Evolutionary conservation across 2,329 filamentous ascomycete species (phyloP).

Genomic region (Fusarium brevicatenulatum): DNA sequence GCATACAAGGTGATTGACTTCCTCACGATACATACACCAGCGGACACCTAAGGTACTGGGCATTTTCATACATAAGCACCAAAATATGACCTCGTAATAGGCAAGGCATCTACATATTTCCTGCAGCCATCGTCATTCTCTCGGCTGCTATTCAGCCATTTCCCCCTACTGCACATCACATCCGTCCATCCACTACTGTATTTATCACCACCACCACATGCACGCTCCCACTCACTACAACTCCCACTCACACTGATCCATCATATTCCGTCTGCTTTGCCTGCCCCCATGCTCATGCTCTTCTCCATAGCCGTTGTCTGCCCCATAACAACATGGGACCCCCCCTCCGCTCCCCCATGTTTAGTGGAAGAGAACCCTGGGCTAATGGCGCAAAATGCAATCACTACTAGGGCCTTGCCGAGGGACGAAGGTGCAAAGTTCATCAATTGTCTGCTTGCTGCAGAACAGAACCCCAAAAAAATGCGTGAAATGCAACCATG

Average conservation of each 20-base stretch:
- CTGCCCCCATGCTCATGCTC: constrained; percentile 23
- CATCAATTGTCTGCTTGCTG: neutral
- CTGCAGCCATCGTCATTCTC: constrained; percentile 19
- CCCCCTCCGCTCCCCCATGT: constrained; percentile 13
- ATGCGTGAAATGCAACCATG: constrained; percentile 41
- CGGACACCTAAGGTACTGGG: neutral
- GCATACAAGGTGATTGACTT: neutral
- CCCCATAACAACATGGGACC: constrained; percentile 29
- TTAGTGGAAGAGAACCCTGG: constrained; percentile 21
- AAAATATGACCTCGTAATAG: constrained; percentile 18
- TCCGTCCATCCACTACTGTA: constrained; percentile 1
- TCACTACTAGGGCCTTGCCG: constrained; percentile 26
- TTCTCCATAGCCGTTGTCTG: constrained; percentile 22
- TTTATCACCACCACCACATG: constrained; percentile 16
- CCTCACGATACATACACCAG: neutral
- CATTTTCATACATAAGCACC: constrained; percentile 4
- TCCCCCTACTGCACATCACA: constrained; percentile 7
- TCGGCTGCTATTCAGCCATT: constrained; percentile 9
- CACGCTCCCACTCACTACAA: constrained; percentile 12
- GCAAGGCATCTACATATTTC: neutral
- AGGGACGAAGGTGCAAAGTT: constrained; percentile 3
- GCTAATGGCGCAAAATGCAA: constrained; percentile 25
- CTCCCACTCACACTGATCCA: constrained; percentile 14
- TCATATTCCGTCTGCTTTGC: constrained; percentile 24
- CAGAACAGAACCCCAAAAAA: neutral